Conservation (phyloP, 805 yeast genomes). For the Schwanniomyces vanrijiae region DNA sequence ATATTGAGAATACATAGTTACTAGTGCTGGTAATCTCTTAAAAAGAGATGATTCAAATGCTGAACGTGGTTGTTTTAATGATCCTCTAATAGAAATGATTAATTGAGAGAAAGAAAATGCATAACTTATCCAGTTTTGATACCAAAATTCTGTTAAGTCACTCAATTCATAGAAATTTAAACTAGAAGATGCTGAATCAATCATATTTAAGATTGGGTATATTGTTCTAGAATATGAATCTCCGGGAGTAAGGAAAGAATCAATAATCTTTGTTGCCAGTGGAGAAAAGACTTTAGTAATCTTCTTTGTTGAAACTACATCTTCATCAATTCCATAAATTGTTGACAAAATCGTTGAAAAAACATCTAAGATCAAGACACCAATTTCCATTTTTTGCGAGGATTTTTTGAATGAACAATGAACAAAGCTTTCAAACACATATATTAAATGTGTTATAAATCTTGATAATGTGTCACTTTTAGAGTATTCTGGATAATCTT, state of each 20-base stretch:
- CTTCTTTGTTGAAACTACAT: conserved; percentile 32
- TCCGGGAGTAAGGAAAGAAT: conserved; percentile 54
- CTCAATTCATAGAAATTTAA: conserved; percentile 36
- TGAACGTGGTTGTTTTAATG: conserved; percentile 52
- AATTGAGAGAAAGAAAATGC: conserved; percentile 57
- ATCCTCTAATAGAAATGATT: conserved; percentile 57
- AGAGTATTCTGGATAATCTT: conserved; percentile 15
- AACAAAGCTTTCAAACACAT: conserved; percentile 70
- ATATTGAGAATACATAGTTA: conserved; percentile 54
- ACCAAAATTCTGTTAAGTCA: conserved; percentile 48
- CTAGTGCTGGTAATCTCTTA: conserved; percentile 53
- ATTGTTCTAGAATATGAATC: conserved; percentile 53
- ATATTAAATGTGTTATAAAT: conserved; percentile 56
- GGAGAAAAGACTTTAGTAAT: conserved; percentile 49
- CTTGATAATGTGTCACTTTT: conserved; percentile 57
- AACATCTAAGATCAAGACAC: conserved; percentile 51
- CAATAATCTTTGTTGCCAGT: conserved; percentile 51
- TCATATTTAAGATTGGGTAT: conserved; percentile 50
- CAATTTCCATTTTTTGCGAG: conserved; percentile 61
- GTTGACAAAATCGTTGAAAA: conserved; percentile 55
- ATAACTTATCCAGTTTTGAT: conserved; percentile 47
- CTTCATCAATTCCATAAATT: conserved; percentile 56
- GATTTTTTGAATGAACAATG: conserved; percentile 65
- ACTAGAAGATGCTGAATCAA: conserved; percentile 46
- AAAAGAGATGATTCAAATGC: conserved; percentile 64